phyloP scores from a whole-genome alignment of 441 rosid genomes.

The Pelargonium citronellum region DNA sequence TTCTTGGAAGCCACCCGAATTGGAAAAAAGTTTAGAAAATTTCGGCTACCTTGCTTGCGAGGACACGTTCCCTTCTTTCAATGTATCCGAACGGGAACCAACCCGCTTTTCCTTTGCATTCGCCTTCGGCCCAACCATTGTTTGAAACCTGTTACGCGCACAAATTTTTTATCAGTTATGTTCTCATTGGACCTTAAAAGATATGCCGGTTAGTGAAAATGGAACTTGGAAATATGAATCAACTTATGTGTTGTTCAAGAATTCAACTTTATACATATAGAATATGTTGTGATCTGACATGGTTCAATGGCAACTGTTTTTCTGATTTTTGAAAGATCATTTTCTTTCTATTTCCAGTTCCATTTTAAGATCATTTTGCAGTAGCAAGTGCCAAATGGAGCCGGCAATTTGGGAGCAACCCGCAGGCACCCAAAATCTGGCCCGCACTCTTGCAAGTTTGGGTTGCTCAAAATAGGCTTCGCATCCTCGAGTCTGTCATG shows the following conservation, averaged over 20 bases:
- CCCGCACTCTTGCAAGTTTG: too few species aligned
- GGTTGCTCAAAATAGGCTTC: not conserved
- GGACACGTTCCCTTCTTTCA: conserved; percentile 81
- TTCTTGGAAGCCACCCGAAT: conserved; percentile 17
- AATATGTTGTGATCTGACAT: not conserved
- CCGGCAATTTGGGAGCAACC: too few species aligned
- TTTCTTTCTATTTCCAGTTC: too few species aligned
- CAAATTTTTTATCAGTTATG: conserved; percentile 9
- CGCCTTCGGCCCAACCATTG: conserved; percentile 94
- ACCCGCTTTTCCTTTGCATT: conserved; percentile 86
- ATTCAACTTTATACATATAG: not conserved
- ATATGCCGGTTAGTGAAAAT: not conserved
- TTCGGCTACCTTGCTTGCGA: conserved; percentile 75
- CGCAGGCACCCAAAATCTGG: too few species aligned
- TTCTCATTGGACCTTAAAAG: not conserved
- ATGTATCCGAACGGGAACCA: conserved; percentile 81
- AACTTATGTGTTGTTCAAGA: not conserved
- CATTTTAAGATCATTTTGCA: too few species aligned
- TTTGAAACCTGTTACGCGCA: conserved; percentile 50
- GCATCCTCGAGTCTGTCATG: too few species aligned
- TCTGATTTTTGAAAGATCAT: too few species aligned
- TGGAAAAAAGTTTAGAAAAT: conserved; percentile 41
- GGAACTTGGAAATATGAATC: not conserved
- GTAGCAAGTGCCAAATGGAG: too few species aligned
- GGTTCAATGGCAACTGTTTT: not conserved